A percentile compares a stretch with the other conserved stretches of the same genome.
These are phyloP conservation scores for Psilocybe tampanensis DNA, from an alignment of 768 basidiomycete genomes.

Conservation along the genomic window DNA sequence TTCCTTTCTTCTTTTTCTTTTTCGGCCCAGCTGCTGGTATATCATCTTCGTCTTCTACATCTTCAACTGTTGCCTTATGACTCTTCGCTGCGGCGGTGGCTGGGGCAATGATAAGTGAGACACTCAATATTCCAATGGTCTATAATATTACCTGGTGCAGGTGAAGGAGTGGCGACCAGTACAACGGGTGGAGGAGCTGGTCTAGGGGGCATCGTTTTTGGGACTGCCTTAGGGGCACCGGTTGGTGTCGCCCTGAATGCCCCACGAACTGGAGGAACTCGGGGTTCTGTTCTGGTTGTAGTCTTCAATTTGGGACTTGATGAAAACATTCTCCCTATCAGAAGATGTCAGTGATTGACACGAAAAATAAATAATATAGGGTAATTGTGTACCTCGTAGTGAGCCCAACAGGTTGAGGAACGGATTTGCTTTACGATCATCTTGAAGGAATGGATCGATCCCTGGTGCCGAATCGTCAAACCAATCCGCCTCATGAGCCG, in stretches of 20 bases:
- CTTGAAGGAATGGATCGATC: slow-evolving; percentile 47
- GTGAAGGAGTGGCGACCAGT: neutral
- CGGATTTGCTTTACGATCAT: slow-evolving; percentile 69
- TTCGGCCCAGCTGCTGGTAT: slow-evolving; percentile 42
- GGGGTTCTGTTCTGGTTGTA: slow-evolving; percentile 26
- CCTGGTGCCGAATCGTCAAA: slow-evolving; percentile 48
- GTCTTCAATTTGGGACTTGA: slow-evolving; percentile 43
- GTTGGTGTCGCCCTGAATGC: slow-evolving; percentile 29
- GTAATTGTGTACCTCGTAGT: slow-evolving; percentile 55
- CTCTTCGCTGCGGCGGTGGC: slow-evolving; percentile 26
- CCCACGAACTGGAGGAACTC: slow-evolving; percentile 21
- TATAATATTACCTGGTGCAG: neutral
- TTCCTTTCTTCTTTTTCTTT: slow-evolving; percentile 72
- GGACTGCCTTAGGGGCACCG: slow-evolving; percentile 28
- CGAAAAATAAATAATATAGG: neutral
- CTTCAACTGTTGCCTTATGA: slow-evolving; percentile 62
- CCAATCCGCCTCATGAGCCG: slow-evolving; percentile 61
- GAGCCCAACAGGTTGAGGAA: slow-evolving; percentile 79
- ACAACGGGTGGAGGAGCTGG: slow-evolving; percentile 15
- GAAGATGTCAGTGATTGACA: slow-evolving; percentile 2
- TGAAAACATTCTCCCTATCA: slow-evolving; percentile 64
- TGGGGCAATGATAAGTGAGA: neutral
- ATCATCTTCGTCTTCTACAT: slow-evolving; percentile 73
- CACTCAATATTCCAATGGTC: neutral
- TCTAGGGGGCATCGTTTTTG: slow-evolving; percentile 25